Evolutionary conservation across 2,329 filamentous ascomycete species (phyloP).

Genomic region (Exophiala oligosperma): DNA sequence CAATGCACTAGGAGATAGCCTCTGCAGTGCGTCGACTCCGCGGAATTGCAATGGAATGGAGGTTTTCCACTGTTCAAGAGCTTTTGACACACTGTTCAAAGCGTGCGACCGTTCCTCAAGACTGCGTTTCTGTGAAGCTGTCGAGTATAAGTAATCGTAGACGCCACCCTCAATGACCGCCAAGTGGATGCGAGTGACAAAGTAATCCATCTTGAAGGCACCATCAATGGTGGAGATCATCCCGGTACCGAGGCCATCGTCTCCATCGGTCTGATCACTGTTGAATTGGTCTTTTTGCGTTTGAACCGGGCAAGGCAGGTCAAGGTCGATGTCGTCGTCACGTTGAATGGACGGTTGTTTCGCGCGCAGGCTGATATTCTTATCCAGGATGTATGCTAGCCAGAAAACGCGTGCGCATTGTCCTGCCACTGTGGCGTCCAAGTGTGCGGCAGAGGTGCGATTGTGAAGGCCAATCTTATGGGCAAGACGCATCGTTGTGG

Average conservation of each 20-base stretch:
- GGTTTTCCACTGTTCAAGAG: slow-evolving; percentile 19
- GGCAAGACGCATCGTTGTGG: slow-evolving; percentile 25
- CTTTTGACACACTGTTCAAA: slow-evolving; percentile 12
- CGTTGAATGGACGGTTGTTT: slow-evolving; percentile 40
- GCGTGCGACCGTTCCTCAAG: slow-evolving; percentile 11
- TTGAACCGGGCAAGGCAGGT: slow-evolving; percentile 4
- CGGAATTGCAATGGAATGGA: slow-evolving; percentile 16
- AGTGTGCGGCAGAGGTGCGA: slow-evolving; percentile 27
- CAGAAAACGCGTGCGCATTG: slow-evolving; percentile 34
- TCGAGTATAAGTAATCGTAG: slow-evolving; percentile 24
- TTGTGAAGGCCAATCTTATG: slow-evolving; percentile 20
- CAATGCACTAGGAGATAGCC: slow-evolving; percentile 4
- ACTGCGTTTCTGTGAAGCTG: slow-evolving; percentile 15
- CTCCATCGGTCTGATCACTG: no score
- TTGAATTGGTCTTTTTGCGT: background rate
- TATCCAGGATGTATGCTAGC: slow-evolving; percentile 40
- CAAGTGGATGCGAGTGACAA: slow-evolving; percentile 19
- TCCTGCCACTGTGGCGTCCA: slow-evolving; percentile 5
- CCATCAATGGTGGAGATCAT: slow-evolving; percentile 14
- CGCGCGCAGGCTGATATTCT: slow-evolving; percentile 45
- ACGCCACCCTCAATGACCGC: slow-evolving; percentile 23
- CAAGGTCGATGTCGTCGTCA: slow-evolving; percentile 37
- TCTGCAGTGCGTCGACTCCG: background rate
- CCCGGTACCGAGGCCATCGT: background rate
- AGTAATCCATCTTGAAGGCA: slow-evolving; percentile 18